phyloP scores from a whole-genome alignment of 176 grass and related monocot genomes.

The Chloris gayana region DNA sequence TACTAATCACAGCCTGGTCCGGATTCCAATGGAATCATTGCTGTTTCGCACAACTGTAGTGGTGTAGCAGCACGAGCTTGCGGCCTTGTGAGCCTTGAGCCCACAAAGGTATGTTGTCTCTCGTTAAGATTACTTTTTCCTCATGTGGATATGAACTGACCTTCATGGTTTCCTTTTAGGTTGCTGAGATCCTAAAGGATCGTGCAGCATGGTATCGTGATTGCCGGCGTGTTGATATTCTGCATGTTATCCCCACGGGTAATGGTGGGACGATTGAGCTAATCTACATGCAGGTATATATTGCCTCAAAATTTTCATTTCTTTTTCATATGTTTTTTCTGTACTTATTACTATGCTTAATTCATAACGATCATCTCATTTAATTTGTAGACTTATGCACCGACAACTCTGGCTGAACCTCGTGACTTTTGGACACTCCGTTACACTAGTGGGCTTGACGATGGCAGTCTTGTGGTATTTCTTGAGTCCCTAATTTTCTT shows the following conservation, averaged over 20 bases:
- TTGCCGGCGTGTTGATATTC: conserved; percentile 75
- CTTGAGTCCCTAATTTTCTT: neutral
- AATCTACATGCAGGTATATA: conserved; percentile 95
- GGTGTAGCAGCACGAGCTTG: conserved; percentile 98
- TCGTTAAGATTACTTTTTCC: neutral
- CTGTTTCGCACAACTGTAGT: conserved; percentile 99
- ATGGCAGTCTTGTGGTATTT: conserved; percentile 99
- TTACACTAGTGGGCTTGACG: conserved; percentile 89
- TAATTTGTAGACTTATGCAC: conserved; percentile 73
- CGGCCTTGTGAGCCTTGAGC: conserved; percentile 98
- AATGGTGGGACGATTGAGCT: conserved; percentile 99
- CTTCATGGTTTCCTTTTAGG: conserved; percentile 53
- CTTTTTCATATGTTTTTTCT: neutral
- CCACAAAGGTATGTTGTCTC: conserved; percentile 76
- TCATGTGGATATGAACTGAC: neutral
- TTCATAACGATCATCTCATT: conserved; percentile 20
- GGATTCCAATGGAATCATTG: conserved; percentile 99
- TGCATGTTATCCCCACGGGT: conserved; percentile 84
- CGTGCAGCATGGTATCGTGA: conserved; percentile 91
- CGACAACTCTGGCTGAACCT: conserved; percentile 76
- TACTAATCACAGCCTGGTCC: conserved; percentile 84
- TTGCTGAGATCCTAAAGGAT: conserved; percentile 99
- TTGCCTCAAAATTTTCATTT: neutral
- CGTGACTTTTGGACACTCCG: conserved; percentile 94
- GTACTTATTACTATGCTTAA: neutral